Evolutionary conservation across 2,329 filamentous ascomycete genomes (phyloP).

Genomic region (Aspergillus ochraceus): DNA sequence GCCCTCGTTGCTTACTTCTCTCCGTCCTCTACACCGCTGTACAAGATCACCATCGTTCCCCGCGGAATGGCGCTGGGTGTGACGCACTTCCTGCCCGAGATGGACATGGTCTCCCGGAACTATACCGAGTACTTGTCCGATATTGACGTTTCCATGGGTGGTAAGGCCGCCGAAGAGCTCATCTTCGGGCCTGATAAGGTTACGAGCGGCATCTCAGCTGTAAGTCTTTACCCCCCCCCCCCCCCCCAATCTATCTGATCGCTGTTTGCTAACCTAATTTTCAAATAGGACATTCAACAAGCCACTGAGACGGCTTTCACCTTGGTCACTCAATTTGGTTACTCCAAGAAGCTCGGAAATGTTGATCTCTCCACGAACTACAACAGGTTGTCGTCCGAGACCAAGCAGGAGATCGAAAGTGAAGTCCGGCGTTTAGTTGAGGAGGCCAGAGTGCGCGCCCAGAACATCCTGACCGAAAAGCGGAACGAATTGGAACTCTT

Average conservation of each 20-base stretch:
- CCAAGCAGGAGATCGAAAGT: conserved; percentile 79
- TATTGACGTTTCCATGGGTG: conserved; percentile 80
- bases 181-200: conserved; percentile 90
- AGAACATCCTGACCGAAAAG: conserved; percentile 68
- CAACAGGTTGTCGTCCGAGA: conserved; percentile 77
- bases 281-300: conserved; percentile 71
- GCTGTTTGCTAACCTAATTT: conserved; percentile 16
- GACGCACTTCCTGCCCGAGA: conserved; percentile 83
- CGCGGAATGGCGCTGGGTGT: conserved; percentile 83
- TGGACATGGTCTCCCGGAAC: conserved; percentile 89
- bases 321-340: conserved; percentile 87
- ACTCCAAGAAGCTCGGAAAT: conserved; percentile 84
- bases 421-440: conserved; percentile 85
- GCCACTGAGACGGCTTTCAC: conserved; percentile 81
- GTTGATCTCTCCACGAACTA: conserved; percentile 85
- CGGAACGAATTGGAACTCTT: conserved; percentile 84
- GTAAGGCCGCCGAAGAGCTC: conserved; percentile 85
- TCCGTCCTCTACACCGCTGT: conserved; percentile 72
- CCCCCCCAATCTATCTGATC: neutral
- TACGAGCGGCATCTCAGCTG: conserved; percentile 79
- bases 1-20: conserved; percentile 86
- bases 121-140: conserved; percentile 78
- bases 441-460: conserved; percentile 75
- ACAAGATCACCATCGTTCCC: conserved; percentile 97
- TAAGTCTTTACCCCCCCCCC: conserved; percentile 48